phyloP scores from a whole-genome alignment of 2,329 filamentous ascomycete species.

The Graphilbum fragrans region DNA sequence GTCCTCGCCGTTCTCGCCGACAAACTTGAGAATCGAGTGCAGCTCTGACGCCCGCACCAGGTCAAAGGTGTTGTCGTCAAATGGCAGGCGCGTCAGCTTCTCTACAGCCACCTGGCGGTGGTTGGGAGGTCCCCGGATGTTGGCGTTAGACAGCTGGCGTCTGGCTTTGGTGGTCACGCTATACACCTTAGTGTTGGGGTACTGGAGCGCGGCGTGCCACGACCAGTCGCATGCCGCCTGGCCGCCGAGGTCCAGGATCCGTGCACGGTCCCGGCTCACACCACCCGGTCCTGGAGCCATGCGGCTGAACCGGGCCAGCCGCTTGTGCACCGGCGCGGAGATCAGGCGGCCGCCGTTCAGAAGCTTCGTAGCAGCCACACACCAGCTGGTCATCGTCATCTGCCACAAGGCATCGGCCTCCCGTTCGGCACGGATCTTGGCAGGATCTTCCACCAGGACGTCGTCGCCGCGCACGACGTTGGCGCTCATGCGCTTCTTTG shows the following conservation, averaged over 20 bases:
- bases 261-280: slow-evolving; percentile 34
- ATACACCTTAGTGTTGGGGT: slow-evolving; percentile 75
- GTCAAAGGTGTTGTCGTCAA: slow-evolving; percentile 77
- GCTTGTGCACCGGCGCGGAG: slow-evolving; percentile 50
- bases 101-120: slow-evolving; percentile 74
- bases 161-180: slow-evolving; percentile 67
- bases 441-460: slow-evolving; percentile 47
- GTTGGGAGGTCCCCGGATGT: slow-evolving; percentile 74
- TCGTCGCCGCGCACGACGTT: slow-evolving; percentile 66
- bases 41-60: slow-evolving; percentile 82
- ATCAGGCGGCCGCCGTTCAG: slow-evolving; percentile 55
- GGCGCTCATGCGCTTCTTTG: slow-evolving; percentile 58
- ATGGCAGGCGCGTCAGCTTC: slow-evolving; percentile 69
- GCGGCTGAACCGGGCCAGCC: slow-evolving; percentile 41
- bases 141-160: slow-evolving; percentile 58
- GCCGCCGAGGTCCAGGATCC: slow-evolving; percentile 79
- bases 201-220: slow-evolving; percentile 82
- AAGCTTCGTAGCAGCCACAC: slow-evolving; percentile 47
- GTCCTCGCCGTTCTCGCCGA: slow-evolving; percentile 55
- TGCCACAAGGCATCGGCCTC: slow-evolving; percentile 72
- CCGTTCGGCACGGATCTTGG: slow-evolving; percentile 55
- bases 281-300: slow-evolving; percentile 31
- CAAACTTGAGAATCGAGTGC: slow-evolving; percentile 69
- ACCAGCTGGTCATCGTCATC: slow-evolving; percentile 48
- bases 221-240: slow-evolving; percentile 85